Evolutionary conservation across 208 protist genomes (phyloP).

Genomic region (Leishmania tropica): DNA sequence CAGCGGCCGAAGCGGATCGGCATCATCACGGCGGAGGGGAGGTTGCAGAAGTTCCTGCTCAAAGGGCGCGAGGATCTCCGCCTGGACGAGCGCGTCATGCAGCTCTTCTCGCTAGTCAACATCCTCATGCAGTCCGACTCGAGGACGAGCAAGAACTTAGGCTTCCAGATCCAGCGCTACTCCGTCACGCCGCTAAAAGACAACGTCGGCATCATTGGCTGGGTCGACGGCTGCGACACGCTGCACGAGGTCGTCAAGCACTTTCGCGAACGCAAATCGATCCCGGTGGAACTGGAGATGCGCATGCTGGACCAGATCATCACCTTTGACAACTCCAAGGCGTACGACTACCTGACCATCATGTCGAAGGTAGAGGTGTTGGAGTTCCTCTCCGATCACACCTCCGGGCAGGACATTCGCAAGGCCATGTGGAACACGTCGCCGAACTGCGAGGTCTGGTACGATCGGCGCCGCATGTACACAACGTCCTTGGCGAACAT

Average conservation of each 20-base stretch:
- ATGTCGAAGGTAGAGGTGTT: constrained; percentile 94
- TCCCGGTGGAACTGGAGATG: constrained; percentile 81
- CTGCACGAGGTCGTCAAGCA: constrained; percentile 86
- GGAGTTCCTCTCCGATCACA: constrained; percentile 95
- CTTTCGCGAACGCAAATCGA: constrained; percentile 58
- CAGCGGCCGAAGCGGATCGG: constrained; percentile 98
- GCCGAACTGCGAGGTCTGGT: constrained; percentile 97
- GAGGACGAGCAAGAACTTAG: constrained; percentile 84
- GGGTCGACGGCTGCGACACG: constrained; percentile 98
- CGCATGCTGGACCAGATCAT: constrained; percentile 88
- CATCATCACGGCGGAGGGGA: constrained; percentile 95
- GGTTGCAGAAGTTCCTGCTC: constrained; percentile 97
- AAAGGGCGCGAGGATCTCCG: constrained; percentile 98
- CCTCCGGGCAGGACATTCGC: constrained; percentile 96
- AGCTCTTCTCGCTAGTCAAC: constrained; percentile 99
- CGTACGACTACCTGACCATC: constrained; percentile 84
- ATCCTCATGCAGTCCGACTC: constrained; percentile 95
- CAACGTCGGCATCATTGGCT: constrained; percentile 99
- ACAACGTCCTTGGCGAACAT: constrained; percentile 98
- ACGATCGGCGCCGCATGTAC: constrained; percentile 98
- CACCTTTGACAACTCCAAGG: constrained; percentile 74
- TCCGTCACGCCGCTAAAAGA: constrained; percentile 98
- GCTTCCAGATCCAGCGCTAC: constrained; percentile 94
- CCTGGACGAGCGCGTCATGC: constrained; percentile 99
- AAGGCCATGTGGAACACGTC: constrained; percentile 97